Evolutionary conservation across 2,329 filamentous ascomycete species (phyloP).

Genomic region (Trichoderma hamatum): DNA sequence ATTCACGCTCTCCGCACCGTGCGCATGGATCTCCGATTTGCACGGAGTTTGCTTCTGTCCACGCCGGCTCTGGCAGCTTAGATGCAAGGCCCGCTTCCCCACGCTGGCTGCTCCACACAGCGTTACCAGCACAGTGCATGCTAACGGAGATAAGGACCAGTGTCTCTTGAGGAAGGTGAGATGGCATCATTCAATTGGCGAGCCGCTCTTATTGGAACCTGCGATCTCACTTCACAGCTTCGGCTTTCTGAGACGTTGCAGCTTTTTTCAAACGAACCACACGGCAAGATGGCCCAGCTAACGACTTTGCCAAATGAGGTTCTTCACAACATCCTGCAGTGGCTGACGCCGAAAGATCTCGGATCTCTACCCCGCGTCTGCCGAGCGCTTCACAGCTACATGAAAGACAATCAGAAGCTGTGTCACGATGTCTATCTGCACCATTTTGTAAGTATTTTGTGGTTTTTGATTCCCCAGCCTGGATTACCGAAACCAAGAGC

Average conservation of each 20-base stretch:
- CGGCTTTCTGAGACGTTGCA: no score
- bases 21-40: neutral
- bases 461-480: neutral
- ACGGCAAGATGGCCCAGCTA: conserved; percentile 29
- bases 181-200: conserved; percentile 20
- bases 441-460: conserved; percentile 49
- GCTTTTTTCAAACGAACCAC: neutral
- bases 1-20: conserved; percentile 2
- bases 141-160: conserved; percentile 6
- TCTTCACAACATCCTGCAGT: conserved; percentile 61
- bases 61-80: neutral
- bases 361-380: conserved; percentile 55
- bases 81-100: neutral
- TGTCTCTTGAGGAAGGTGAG: neutral
- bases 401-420: conserved; percentile 61
- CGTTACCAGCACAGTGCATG: neutral
- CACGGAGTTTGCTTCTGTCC: conserved; percentile 5
- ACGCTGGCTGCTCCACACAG: neutral
- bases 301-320: conserved; percentile 61
- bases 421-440: conserved; percentile 65
- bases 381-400: conserved; percentile 54
- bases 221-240: neutral
- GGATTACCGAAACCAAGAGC: neutral
- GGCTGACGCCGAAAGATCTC: conserved; percentile 61
- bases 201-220: conserved; percentile 6